Percentiles rank a stretch among this genome's conserved stretches.
Conservation (phyloP, 257 asterid species). For the Primulina eburnea region DNA sequence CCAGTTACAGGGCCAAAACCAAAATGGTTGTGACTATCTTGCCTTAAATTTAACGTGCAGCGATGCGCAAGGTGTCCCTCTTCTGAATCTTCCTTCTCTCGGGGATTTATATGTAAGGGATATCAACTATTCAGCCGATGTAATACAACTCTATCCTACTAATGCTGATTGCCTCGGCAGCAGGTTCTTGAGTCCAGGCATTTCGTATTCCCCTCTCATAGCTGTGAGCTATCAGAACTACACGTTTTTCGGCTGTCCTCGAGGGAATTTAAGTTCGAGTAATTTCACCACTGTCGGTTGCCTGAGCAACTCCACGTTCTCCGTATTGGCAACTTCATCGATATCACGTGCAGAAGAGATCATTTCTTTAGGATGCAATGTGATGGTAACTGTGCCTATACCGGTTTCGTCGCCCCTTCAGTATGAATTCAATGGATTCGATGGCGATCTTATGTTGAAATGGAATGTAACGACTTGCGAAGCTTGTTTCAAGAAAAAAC, state of each 20-base stretch:
- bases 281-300: constrained; percentile 31
- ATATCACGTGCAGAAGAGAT: constrained; percentile 9
- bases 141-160: constrained; percentile 42
- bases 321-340: background rate
- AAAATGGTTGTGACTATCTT: constrained; percentile 38
- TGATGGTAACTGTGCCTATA: constrained; percentile 25
- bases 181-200: constrained; percentile 36
- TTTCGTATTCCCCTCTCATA: constrained; percentile 42
- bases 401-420: constrained; percentile 29
- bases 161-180: constrained; percentile 39
- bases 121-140: constrained; percentile 32
- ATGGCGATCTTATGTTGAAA: constrained; percentile 37
- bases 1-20: constrained; percentile 28
- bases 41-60: constrained; percentile 41
- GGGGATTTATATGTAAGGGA: constrained; percentile 41
- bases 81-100: constrained; percentile 39
- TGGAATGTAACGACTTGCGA: constrained; percentile 41
- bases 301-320: constrained; percentile 38
- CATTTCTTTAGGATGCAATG: constrained; percentile 25
- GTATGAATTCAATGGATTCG: constrained; percentile 19
- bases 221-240: constrained; percentile 33
- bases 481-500: constrained; percentile 41
- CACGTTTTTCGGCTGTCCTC: constrained; percentile 49
- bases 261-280: constrained; percentile 19
- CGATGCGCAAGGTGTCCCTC: constrained; percentile 10